These are phyloP conservation scores for Coleophoma crateriformis DNA, from an alignment of 2,329 filamentous ascomycete genomes.

Conservation along the genomic window DNA sequence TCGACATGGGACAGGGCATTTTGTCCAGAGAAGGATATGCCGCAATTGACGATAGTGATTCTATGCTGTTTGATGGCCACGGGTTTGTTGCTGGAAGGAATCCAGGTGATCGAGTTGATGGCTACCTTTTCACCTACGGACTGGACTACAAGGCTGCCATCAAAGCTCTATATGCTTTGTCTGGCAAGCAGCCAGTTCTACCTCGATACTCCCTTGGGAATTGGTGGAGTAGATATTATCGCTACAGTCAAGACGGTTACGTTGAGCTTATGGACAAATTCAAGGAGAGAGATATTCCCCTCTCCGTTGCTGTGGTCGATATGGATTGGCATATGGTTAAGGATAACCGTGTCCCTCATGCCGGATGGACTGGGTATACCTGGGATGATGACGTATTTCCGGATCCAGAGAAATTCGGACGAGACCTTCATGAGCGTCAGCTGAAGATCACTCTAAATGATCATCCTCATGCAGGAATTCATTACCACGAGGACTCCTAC, in stretches of 20 bases:
- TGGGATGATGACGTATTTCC: constrained; percentile 56
- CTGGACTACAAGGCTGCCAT: constrained; percentile 49
- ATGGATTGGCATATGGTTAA: constrained; percentile 62
- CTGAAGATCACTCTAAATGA: constrained; percentile 55
- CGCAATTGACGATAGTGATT: constrained; percentile 45
- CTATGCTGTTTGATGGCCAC: constrained; percentile 49
- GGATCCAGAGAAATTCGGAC: constrained; percentile 44
- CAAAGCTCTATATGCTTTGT: constrained; percentile 47
- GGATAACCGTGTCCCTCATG: constrained; percentile 35
- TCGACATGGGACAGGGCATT: constrained; percentile 43
- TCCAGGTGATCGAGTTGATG: constrained; percentile 44
- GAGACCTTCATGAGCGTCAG: constrained; percentile 42
- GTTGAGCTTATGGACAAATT: constrained; percentile 52
- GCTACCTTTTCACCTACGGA: constrained; percentile 56
- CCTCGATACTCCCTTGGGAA: constrained; percentile 56
- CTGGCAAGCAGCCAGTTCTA: constrained; percentile 48
- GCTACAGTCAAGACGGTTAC: constrained; percentile 50
- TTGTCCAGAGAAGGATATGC: constrained; percentile 45
- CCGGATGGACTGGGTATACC: constrained; percentile 55
- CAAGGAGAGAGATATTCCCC: constrained; percentile 41
- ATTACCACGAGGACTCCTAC: constrained; percentile 51
- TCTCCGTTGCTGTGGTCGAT: constrained; percentile 55
- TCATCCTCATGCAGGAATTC: constrained; percentile 55
- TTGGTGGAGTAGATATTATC: constrained; percentile 62
- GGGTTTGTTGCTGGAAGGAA: constrained; percentile 45